phyloP scores from a whole-genome alignment of 179 eudicot genomes.

The Beta lomatogona region DNA sequence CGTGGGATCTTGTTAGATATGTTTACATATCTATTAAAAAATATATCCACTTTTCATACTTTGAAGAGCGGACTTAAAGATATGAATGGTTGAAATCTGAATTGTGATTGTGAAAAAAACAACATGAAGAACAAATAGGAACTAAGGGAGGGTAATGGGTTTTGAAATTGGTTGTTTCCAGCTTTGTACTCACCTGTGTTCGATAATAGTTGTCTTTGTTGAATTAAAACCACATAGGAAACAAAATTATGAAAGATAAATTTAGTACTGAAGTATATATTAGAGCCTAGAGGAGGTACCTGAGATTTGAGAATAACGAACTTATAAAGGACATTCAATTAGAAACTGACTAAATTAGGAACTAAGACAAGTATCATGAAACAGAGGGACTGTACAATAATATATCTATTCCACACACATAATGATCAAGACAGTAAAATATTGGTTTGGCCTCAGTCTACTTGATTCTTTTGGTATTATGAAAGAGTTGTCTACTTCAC shows the following conservation, averaged over 20 bases:
- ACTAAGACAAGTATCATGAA: not conserved
- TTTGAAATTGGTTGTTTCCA: not conserved
- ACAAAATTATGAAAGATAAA: not conserved
- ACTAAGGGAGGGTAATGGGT: too few relatives aligned
- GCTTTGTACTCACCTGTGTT: not conserved
- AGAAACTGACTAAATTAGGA: not conserved
- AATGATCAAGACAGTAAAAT: not conserved
- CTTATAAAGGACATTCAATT: not conserved
- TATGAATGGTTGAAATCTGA: too few relatives aligned
- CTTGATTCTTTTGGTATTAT: not conserved
- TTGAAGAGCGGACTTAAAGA: too few relatives aligned
- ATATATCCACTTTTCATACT: too few relatives aligned
- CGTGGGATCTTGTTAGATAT: too few relatives aligned
- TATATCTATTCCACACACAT: not conserved
- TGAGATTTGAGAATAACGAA: not conserved
- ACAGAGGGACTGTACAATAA: not conserved
- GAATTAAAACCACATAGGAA: not conserved
- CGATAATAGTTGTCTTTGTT: not conserved
- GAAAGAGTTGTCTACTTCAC: constrained; percentile 25
- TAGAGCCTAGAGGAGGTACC: too few relatives aligned
- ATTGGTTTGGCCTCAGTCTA: not conserved
- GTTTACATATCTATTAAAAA: too few relatives aligned
- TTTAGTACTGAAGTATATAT: not conserved
- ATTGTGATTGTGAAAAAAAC: too few relatives aligned
- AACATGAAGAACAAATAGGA: too few relatives aligned